phyloP scores from a whole-genome alignment of 2,329 filamentous ascomycete genomes.

The Cladophialophora carrionii region DNA sequence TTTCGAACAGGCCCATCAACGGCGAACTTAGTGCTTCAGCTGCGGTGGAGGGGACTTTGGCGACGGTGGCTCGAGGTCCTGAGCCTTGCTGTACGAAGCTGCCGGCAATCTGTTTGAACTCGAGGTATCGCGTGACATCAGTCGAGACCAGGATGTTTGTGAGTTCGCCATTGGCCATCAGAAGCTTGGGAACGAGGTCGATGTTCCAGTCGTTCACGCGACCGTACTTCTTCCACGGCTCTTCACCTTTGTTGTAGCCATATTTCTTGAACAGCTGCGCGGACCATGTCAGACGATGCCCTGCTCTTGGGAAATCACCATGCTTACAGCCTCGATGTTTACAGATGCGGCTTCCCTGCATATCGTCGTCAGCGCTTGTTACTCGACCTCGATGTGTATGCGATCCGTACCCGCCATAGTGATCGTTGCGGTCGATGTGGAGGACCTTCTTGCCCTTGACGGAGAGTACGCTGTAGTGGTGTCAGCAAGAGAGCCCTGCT shows the following conservation, averaged over 20 bases:
- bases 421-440: slow-evolving; percentile 97
- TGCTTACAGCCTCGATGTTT: slow-evolving; percentile 85
- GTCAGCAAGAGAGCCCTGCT: slow-evolving; percentile 11
- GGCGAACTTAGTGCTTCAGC: slow-evolving; percentile 87
- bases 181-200: slow-evolving; percentile 94
- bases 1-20: slow-evolving; percentile 97
- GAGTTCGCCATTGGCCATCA: slow-evolving; percentile 98
- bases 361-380: slow-evolving; percentile 16
- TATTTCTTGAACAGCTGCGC: slow-evolving; percentile 95
- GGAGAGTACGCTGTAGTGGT: slow-evolving; percentile 73
- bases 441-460: slow-evolving; percentile 99
- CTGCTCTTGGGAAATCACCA: neutral
- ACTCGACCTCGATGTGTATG: slow-evolving; percentile 2
- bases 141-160: slow-evolving; percentile 98
- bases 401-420: slow-evolving; percentile 84
- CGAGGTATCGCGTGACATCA: slow-evolving; percentile 84
- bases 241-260: slow-evolving; percentile 73
- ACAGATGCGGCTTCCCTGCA: slow-evolving; percentile 88
- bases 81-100: slow-evolving; percentile 92
- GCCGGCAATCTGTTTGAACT: slow-evolving; percentile 93
- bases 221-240: slow-evolving; percentile 98
- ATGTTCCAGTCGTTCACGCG: slow-evolving; percentile 99
- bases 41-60: slow-evolving; percentile 95
- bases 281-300: slow-evolving; percentile 21
- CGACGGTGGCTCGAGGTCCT: slow-evolving; percentile 82